phyloP scores from a whole-genome alignment of 2,329 filamentous ascomycete species.

The Colletotrichum lupini region DNA sequence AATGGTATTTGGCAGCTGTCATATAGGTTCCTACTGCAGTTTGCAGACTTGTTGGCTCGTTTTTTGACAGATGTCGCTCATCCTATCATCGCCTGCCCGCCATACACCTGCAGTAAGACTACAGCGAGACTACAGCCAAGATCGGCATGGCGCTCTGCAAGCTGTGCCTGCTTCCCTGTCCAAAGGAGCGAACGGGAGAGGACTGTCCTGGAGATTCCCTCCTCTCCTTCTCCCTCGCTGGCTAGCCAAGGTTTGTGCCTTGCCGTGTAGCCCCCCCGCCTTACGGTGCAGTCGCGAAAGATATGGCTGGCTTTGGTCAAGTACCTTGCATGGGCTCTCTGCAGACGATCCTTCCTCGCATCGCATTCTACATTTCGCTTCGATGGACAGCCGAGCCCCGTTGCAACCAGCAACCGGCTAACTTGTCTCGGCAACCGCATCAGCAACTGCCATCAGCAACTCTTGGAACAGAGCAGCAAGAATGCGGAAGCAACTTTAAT shows the following conservation, averaged over 20 bases:
- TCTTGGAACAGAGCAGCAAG: neutral
- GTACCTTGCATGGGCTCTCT: constrained; percentile 25
- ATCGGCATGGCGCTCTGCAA: constrained; percentile 17
- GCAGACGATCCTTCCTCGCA: constrained; percentile 13
- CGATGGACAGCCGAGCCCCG: constrained; percentile 15
- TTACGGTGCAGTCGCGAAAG: constrained; percentile 10
- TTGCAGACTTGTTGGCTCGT: neutral
- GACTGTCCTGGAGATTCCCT: neutral
- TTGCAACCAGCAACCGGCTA: constrained; percentile 29
- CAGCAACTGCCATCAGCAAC: neutral
- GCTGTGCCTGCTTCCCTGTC: constrained; percentile 23
- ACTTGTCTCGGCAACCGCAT: neutral
- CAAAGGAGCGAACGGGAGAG: neutral
- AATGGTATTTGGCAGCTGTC: constrained; percentile 22
- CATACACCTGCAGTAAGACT: neutral
- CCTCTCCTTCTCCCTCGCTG: neutral
- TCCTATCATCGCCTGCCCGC: neutral
- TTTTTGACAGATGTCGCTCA: neutral
- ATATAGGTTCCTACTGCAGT: neutral
- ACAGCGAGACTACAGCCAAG: neutral
- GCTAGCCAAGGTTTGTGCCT: neutral
- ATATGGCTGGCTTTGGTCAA: constrained; percentile 21
- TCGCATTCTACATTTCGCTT: constrained; percentile 31
- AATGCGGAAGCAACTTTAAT: neutral
- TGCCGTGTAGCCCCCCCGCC: constrained; percentile 2